Evolutionary conservation across 352 stramenopile genomes (phyloP), one percentile per base, ranked within the genome.

Genomic region (Pythium volutum): DNA sequence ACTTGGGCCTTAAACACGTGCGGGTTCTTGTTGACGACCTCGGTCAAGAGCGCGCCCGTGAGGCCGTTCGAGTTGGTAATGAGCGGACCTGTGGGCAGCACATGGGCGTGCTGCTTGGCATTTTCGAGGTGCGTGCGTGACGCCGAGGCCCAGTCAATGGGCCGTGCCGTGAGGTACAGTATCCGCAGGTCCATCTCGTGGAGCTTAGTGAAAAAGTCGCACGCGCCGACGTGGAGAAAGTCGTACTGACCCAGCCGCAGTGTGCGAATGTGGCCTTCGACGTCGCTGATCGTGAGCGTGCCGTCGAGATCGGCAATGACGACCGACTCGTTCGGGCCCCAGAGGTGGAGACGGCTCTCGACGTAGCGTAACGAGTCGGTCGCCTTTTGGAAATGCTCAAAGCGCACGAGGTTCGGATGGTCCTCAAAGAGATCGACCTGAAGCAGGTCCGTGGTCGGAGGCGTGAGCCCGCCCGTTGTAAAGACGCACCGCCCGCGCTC

Each of bases 21-120:
- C 15, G 84, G 84, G 54, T 86, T 94, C 63, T 91, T 92, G 64
- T 94, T 91, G 31, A 92, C 79, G n/a, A 92, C 84, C 56, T 94
- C 84, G 3, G 84, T 94, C 42, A 89, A 73, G 11, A 94, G 61
- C 16, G 84, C 84, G 15, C 84, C 84, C 1, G 83, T 92, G 49
- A 92, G 69, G 11, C 84, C 84, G 25, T 74, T 89, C 25, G 82
- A 90, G 60, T 91, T 94, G 4, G 84, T 94, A 64, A 94, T 87
- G 42, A 94, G 71, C 41, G 83, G 79, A 18, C 84, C 84, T 8
- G 79, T 77, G 0, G 84, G 84, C 11, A 94, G 67, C 33, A 66
- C 34, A 38, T 83, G 74, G 4, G 74, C 67, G 18, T 85, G 70
- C 69, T 94, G 84, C 31, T 66, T 73, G 15, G 82, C 84, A 31